A percentile compares a stretch with the other conserved stretches of the same genome.
Conservation (phyloP, 192 early-diverging fungal species). For the Coemansia sp. region DNA sequence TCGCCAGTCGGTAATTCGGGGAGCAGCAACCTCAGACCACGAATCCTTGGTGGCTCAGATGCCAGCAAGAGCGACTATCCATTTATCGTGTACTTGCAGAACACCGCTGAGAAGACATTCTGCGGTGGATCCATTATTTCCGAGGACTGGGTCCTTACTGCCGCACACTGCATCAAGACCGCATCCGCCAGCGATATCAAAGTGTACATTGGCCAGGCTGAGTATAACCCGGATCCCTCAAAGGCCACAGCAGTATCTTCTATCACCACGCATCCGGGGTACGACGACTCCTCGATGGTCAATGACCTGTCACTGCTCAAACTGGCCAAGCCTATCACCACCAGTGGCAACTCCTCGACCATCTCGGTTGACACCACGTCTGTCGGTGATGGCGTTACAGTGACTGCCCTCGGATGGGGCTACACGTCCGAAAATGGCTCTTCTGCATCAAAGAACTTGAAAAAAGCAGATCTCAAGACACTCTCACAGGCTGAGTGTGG, state of each 20-base stretch:
- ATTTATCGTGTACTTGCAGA: conserved; percentile 50
- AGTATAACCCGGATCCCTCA: conserved; percentile 35
- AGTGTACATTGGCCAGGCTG: conserved; percentile 34
- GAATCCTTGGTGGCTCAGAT: conserved; percentile 52
- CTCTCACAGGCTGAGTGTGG: conserved; percentile 36
- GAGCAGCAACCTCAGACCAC: conserved; percentile 18
- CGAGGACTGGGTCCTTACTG: conserved; percentile 51
- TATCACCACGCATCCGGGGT: conserved; percentile 51
- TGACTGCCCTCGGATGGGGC: conserved; percentile 54
- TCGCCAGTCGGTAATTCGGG: neutral
- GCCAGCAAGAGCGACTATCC: conserved; percentile 39
- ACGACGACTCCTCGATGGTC: conserved; percentile 46
- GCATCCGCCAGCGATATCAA: conserved; percentile 19
- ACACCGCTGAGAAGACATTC: conserved; percentile 29
- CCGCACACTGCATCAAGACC: conserved; percentile 55
- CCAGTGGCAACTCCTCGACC: conserved; percentile 17
- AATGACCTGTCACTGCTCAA: conserved; percentile 56
- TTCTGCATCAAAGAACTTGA: conserved; percentile 34
- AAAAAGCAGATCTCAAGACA: conserved; percentile 31
- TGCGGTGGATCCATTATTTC: conserved; percentile 56
- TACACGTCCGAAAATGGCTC: conserved; percentile 32
- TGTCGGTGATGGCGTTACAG: conserved; percentile 37
- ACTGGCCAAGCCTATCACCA: conserved; percentile 15
- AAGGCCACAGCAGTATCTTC: conserved; percentile 24
- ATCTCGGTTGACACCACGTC: conserved; percentile 23